A percentile compares a stretch with the other conserved stretches of the same genome.
These are phyloP conservation scores for Agaricus sinodeliciosus DNA, from an alignment of 768 basidiomycete species.

Conservation along the genomic window DNA sequence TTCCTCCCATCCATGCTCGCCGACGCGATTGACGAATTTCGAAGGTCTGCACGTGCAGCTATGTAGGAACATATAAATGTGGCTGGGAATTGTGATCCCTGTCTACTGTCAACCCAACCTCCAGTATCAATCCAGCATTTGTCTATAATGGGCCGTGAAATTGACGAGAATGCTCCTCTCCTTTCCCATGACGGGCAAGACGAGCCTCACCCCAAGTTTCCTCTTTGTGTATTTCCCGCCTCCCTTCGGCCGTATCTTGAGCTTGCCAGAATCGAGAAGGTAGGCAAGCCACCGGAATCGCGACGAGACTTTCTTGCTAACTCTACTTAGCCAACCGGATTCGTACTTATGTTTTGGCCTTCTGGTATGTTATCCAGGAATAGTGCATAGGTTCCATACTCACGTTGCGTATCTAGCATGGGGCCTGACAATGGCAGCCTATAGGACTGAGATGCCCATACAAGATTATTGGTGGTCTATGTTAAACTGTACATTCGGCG, in stretches of 20 bases:
- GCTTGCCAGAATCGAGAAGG: slow-evolving; percentile 45
- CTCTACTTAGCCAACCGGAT: slow-evolving; percentile 37
- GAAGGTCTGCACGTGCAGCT: slow-evolving; percentile 10
- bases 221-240: slow-evolving; percentile 24
- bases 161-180: slow-evolving; percentile 19
- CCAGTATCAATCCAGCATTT: background rate
- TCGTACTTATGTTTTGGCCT: slow-evolving; percentile 48
- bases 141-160: slow-evolving; percentile 16
- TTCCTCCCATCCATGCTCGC: background rate
- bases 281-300: slow-evolving; percentile 11
- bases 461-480: slow-evolving; percentile 24
- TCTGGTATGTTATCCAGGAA: slow-evolving; percentile 28
- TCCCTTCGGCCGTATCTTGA: slow-evolving; percentile 36
- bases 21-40: slow-evolving; percentile 1
- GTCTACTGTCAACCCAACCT: slow-evolving; percentile 7
- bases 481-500: slow-evolving; percentile 28
- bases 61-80: slow-evolving; percentile 16
- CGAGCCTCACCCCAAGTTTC: slow-evolving; percentile 21
- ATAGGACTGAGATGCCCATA: slow-evolving; percentile 24
- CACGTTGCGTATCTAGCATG: slow-evolving; percentile 28
- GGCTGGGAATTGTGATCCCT: background rate
- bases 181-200: slow-evolving; percentile 15
- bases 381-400: background rate
- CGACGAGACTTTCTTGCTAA: background rate
- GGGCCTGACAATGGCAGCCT: slow-evolving; percentile 47